A percentile compares a stretch with the other conserved stretches of the same genome.
Evolutionary conservation across 2,329 filamentous ascomycete species (phyloP).

Genomic region (Gaeumannomyces tritici): DNA sequence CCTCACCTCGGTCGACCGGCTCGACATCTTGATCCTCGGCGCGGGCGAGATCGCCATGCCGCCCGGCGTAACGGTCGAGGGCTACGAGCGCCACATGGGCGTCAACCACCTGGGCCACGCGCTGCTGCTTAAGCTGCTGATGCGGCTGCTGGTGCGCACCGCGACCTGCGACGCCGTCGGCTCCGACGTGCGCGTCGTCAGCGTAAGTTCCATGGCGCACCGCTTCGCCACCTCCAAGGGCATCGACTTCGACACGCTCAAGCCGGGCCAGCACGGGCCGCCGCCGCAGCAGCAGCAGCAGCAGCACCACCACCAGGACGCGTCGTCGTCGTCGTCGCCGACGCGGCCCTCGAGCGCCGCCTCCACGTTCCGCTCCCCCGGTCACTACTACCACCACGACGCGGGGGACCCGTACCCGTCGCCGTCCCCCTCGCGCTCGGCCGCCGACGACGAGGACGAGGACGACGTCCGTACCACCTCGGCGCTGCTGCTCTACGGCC

Average conservation of each 20-base stretch:
- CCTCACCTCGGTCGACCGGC: conserved; percentile 17
- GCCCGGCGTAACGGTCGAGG: conserved; percentile 25
- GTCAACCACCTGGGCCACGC: conserved; percentile 36
- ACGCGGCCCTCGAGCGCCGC: not conserved
- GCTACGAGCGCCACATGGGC: conserved; percentile 34
- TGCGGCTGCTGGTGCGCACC: conserved; percentile 15
- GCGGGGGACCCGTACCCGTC: not conserved
- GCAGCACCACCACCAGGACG: not conserved
- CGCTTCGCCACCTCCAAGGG: conserved; percentile 11
- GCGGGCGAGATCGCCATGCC: conserved; percentile 30
- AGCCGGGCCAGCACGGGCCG: not conserved
- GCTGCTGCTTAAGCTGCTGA: conserved; percentile 25
- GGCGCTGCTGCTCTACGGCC: conserved; percentile 18
- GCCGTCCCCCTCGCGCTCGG: too few relatives aligned
- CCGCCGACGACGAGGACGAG: not conserved
- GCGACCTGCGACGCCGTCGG: conserved; percentile 9
- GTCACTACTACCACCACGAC: not conserved
- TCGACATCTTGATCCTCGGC: conserved; percentile 36
- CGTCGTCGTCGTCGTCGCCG: too few relatives aligned
- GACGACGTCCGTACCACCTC: not conserved
- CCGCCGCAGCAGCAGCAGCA: too few relatives aligned
- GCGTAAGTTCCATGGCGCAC: conserved; percentile 15
- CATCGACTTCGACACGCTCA: conserved; percentile 15
- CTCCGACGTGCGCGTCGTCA: conserved; percentile 17
- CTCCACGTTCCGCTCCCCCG: not conserved